Evolutionary conservation across 2,329 filamentous ascomycete species (phyloP), one percentile per base, ranked within the genome.

Genomic region (Fusarium neocosmosporiellum): DNA sequence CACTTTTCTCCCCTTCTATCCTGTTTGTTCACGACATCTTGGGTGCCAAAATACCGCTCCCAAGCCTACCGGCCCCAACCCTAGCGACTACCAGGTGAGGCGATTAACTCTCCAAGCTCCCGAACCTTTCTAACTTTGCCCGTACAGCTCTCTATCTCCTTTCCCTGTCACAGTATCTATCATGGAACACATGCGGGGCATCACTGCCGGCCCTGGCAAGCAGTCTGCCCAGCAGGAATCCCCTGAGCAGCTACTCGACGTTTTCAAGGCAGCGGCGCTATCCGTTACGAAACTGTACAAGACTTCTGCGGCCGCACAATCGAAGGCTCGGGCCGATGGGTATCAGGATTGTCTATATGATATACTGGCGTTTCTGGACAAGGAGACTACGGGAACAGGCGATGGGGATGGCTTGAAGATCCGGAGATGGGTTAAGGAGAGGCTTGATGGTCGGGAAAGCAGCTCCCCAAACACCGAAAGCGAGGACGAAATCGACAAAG

Each of bases 281-380:
- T 97, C 95, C 7, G 95, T 98, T 63, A 98, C 96, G 55, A 98
- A 97, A 79, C 91, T 99, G 16, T 98, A 98, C 86, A 98, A 98
- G 83, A 95, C 92, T 41, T 96, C 96, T 4, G 92, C 94, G 14
- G 87, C 91, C 34, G 93, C 94, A 57, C 92, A 96, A 80, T 88
- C 92, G 58, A 91, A 92, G 77, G 91, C 94, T 54, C 91, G 94
- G 58, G 85, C 89, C 59, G 92, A 95, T 41, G 96, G 96, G 29
- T 98, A 98, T 77, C 95, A 98, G 81, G 95, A 98, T 79, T 97
- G 95, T 39, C 86, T 99, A 39, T 94, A 98, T 72, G 96, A 98
- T 75, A 86, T 99, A 7, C 84, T 98, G n/a, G 83, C 87, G 18
- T 97, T 97, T 75, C 85, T 98, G 62, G 95, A 98, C 80, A 92